Evolutionary conservation across 1,139 yeast species (phyloP).

Genomic region (Lodderomyces beijingensis): DNA sequence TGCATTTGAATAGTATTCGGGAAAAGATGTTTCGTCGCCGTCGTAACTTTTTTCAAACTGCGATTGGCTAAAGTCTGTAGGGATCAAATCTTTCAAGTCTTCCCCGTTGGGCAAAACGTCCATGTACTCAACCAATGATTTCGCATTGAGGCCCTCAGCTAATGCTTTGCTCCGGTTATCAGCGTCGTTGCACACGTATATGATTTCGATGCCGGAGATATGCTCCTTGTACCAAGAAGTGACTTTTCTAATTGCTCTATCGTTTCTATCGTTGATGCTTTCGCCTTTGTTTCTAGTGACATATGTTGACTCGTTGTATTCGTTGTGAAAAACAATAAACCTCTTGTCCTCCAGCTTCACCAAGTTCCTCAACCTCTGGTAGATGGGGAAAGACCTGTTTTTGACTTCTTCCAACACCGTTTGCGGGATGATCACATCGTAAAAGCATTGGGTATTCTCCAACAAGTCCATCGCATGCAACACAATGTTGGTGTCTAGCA

Average conservation of each 20-base stretch:
- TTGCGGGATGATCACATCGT: constrained; percentile 90
- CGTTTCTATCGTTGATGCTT: constrained; percentile 84
- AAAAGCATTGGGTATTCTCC: constrained; percentile 73
- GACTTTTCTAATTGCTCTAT: constrained; percentile 79
- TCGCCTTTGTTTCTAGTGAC: constrained; percentile 63
- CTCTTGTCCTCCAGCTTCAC: constrained; percentile 78
- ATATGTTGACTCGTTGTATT: constrained; percentile 72
- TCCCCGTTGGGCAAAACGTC: constrained; percentile 71
- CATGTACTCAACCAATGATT: constrained; percentile 62
- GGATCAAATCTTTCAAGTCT: constrained; percentile 76
- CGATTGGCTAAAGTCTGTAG: constrained; percentile 32
- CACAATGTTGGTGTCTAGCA: constrained; percentile 85
- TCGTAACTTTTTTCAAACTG: constrained; percentile 17
- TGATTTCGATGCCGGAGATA: constrained; percentile 48
- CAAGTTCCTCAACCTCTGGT: constrained; percentile 74
- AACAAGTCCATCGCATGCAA: constrained; percentile 85
- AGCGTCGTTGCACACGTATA: constrained; percentile 76
- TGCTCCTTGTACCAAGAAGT: constrained; percentile 72
- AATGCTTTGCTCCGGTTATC: constrained; percentile 60
- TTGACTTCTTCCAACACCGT: constrained; percentile 92
- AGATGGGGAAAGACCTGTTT: constrained; percentile 82
- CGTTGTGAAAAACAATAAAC: constrained; percentile 90
- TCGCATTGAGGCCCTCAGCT: constrained; percentile 50
- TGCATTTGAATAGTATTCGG: constrained; percentile 75
- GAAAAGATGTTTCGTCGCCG: constrained; percentile 62